These are phyloP conservation scores for Farysia itapuensis DNA, from an alignment of 1,284 basidiomycete genomes.

Conservation along the genomic window DNA sequence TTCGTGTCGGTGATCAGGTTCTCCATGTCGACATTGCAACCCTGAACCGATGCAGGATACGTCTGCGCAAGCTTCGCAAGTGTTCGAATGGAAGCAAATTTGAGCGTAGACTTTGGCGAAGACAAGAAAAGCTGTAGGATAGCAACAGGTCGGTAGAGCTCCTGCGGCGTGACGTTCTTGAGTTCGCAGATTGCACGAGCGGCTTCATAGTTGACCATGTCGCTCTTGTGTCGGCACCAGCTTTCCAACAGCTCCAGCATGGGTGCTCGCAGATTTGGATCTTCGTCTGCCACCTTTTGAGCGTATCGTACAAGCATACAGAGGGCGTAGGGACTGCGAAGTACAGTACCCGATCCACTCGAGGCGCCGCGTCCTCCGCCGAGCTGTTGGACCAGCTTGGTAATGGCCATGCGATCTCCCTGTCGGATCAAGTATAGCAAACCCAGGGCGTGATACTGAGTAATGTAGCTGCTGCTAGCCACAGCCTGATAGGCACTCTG, in stretches of 20 bases:
- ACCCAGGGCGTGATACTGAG: slow-evolving; percentile 96
- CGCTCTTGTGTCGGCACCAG: slow-evolving; percentile 96
- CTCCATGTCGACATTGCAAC: slow-evolving; percentile 97
- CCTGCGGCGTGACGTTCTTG: slow-evolving; percentile 75
- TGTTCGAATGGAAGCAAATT: slow-evolving; percentile 96
- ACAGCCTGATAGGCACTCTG: slow-evolving; percentile 78
- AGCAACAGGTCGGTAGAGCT: slow-evolving; percentile 79
- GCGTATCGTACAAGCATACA: slow-evolving; percentile 99
- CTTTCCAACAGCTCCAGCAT: slow-evolving; percentile 93
- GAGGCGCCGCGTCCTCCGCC: slow-evolving; percentile 68
- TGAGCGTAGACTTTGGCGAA: slow-evolving; percentile 68
- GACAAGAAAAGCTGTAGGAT: slow-evolving; percentile 59
- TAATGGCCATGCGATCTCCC: slow-evolving; percentile 97
- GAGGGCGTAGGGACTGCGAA: slow-evolving; percentile 96
- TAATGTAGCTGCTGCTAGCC: slow-evolving; percentile 69
- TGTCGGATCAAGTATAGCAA: slow-evolving; percentile 92
- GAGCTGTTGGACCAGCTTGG: slow-evolving; percentile 95
- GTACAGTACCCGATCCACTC: slow-evolving; percentile 68
- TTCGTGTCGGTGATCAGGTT: slow-evolving; percentile 95
- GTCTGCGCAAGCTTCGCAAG: slow-evolving; percentile 77
- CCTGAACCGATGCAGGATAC: slow-evolving; percentile 80
- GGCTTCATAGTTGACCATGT: slow-evolving; percentile 99
- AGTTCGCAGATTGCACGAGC: slow-evolving; percentile 96
- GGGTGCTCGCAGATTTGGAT: slow-evolving; percentile 64
- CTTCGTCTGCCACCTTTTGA: slow-evolving; percentile 95